Evolutionary conservation across 1,139 yeast species (phyloP), one percentile per base, ranked within the genome.

Genomic region (Taphrina flavorubra): DNA sequence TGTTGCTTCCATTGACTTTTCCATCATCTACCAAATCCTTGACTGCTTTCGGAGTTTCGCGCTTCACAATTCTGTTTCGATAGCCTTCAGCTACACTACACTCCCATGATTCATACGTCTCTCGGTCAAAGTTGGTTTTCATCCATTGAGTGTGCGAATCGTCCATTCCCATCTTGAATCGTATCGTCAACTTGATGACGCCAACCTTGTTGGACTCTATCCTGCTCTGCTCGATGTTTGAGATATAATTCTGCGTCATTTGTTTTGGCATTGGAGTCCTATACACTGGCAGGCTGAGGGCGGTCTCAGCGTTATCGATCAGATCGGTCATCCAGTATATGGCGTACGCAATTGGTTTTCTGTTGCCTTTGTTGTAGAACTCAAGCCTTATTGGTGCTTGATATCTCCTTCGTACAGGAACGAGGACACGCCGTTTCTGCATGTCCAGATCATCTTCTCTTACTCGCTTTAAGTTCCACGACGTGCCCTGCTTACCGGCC

Each of bases 321-420:
- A 68, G 61, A 44, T 63, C 68, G 11, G 49, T 36, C 53, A 68
- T 39, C 70, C 70, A 68, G 37, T 59, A 59, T 11, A 68, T 64
- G 6, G 68, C 70, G 51, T 53, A 68, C 5, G 68, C 68, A 25
- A 58, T 39, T 18, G 65, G 68, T 36, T 56, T 63, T 13, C 68
- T 51, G 25, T 31, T 42, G 14, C 67, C 61, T 16, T 51, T 36
- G 47, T 31, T 18, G 61, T 31, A 63, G 36, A 68, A 68, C 39
- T 63, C 68, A 25, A 68, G 47, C 16, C 57, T 37, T 11, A 68
- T 47, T 13, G 70, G 62, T 14, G 68, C 55, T 20, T 59, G 56
- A 37, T 63, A 68, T 37, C 70, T 68, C 11, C 56, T 18, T 14
- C 65, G 58, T n/a, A 68, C 68, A 8, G 70, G 70, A 1, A 68